These are phyloP conservation scores for Daphne laureola DNA, from an alignment of 441 rosid species.

Conservation along the genomic window DNA sequence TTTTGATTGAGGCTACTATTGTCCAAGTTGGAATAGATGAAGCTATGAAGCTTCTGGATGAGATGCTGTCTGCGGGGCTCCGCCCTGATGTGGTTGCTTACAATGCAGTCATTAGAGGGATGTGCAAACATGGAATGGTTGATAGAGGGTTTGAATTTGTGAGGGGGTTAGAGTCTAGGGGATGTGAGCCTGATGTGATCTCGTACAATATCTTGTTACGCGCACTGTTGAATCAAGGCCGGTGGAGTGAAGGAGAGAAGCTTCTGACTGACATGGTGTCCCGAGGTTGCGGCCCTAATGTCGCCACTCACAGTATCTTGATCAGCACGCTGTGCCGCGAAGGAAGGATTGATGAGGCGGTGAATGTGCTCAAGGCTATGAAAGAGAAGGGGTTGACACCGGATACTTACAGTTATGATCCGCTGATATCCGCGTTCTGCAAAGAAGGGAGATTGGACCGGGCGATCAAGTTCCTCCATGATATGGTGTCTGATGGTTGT, in stretches of 20 bases:
- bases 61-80: slow-evolving; percentile 59
- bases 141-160: slow-evolving; percentile 48
- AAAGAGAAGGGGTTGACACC: slow-evolving; percentile 56
- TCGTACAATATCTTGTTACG: slow-evolving; percentile 56
- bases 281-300: slow-evolving; percentile 49
- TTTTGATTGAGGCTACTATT: slow-evolving; percentile 66
- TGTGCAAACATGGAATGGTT: slow-evolving; percentile 62
- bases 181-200: slow-evolving; percentile 55
- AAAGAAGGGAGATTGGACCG: slow-evolving; percentile 60
- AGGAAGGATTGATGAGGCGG: slow-evolving; percentile 53
- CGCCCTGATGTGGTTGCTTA: slow-evolving; percentile 56
- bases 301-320: slow-evolving; percentile 69
- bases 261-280: slow-evolving; percentile 53
- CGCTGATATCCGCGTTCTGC: slow-evolving; percentile 67
- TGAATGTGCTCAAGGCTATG: slow-evolving; percentile 47
- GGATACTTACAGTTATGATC: slow-evolving; percentile 73
- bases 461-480: slow-evolving; percentile 62
- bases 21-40: slow-evolving; percentile 43
- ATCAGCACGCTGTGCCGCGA: slow-evolving; percentile 58
- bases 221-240: slow-evolving; percentile 49
- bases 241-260: slow-evolving; percentile 67
- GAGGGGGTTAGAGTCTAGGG: slow-evolving; percentile 35
- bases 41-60: slow-evolving; percentile 69
- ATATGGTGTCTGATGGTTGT: slow-evolving; percentile 72
- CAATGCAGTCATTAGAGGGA: slow-evolving; percentile 63